Evolutionary conservation across 2,329 filamentous ascomycete genomes (phyloP).

Genomic region (Rhexocercosporidium sp.): DNA sequence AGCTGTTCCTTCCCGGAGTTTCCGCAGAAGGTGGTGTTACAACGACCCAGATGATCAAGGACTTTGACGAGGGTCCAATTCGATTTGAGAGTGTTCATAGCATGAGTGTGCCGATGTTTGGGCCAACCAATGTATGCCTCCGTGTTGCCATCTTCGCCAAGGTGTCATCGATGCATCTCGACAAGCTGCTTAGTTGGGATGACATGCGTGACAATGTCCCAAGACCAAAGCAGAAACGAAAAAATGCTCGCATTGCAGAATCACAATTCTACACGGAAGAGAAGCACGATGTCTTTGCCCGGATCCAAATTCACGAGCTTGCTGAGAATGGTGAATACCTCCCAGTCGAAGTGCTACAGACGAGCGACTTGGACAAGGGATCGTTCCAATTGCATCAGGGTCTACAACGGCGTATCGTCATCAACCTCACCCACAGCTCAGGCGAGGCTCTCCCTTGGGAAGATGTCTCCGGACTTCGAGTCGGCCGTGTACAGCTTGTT

Average conservation of each 20-base stretch:
- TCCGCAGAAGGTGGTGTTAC: constrained; percentile 91
- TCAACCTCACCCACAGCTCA: constrained; percentile 90
- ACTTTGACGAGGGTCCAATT: constrained; percentile 91
- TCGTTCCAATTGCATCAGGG: constrained; percentile 96
- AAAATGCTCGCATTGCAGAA: constrained; percentile 75
- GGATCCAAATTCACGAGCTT: constrained; percentile 88
- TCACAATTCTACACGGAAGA: constrained; percentile 93
- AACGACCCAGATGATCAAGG: constrained; percentile 91
- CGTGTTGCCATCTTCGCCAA: constrained; percentile 91
- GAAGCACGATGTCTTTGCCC: constrained; percentile 88
- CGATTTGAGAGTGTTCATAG: constrained; percentile 98
- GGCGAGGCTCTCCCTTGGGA: constrained; percentile 90
- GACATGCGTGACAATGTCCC: constrained; percentile 86
- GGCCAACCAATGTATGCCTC: constrained; percentile 74
- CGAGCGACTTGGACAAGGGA: constrained; percentile 80
- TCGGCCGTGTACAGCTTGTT: constrained; percentile 81
- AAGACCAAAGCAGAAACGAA: constrained; percentile 59
- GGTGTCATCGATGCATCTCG: constrained; percentile 90
- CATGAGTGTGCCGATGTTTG: constrained; percentile 88
- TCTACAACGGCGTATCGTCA: constrained; percentile 83
- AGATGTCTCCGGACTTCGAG: constrained; percentile 75
- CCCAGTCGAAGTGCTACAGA: constrained; percentile 91
- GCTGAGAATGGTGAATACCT: constrained; percentile 89
- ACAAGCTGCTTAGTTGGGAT: constrained; percentile 98
- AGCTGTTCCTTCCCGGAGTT: constrained; percentile 92